Percentiles rank a stretch among this genome's conserved stretches.
These are phyloP conservation scores for Hyphodiscus hymeniophilus DNA, from an alignment of 495 filamentous ascomycete genomes.

Conservation along the genomic window DNA sequence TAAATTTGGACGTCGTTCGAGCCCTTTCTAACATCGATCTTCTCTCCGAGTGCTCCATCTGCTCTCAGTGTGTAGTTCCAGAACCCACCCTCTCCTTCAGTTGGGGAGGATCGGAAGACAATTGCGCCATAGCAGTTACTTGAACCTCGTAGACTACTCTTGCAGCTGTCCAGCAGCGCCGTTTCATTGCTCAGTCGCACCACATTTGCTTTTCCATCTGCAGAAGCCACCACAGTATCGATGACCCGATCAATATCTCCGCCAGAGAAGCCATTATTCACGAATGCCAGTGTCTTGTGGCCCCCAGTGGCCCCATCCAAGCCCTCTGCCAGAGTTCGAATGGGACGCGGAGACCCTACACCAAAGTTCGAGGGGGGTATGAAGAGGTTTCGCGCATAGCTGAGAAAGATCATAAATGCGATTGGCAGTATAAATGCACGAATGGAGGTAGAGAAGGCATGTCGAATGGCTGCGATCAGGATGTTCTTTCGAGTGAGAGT, in stretches of 20 bases:
- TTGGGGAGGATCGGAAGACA: conserved; percentile 64
- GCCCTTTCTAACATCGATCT: conserved; percentile 47
- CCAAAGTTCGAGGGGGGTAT: conserved; percentile 59
- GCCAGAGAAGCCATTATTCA: conserved; percentile 61
- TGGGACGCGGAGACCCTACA: conserved; percentile 45
- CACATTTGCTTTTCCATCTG: conserved; percentile 42
- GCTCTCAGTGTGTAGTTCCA: conserved; percentile 83
- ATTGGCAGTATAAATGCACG: conserved; percentile 67
- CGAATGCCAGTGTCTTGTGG: conserved; percentile 64
- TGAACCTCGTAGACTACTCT: conserved; percentile 58
- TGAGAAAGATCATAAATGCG: conserved; percentile 57
- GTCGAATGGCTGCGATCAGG: conserved; percentile 57
- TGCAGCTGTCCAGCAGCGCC: conserved; percentile 53
- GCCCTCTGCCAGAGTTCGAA: conserved; percentile 53
- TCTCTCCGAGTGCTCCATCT: conserved; percentile 52
- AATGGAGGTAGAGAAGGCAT: conserved; percentile 51
- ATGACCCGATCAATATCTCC: conserved; percentile 70
- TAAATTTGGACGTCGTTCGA: conserved; percentile 67
- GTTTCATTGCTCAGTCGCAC: conserved; percentile 39
- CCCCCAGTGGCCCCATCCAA: conserved; percentile 39
- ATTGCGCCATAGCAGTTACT: conserved; percentile 68
- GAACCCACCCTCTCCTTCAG: conserved; percentile 50
- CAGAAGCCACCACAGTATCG: conserved; percentile 40
- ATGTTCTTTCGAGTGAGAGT: conserved; percentile 69
- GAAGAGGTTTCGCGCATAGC: conserved; percentile 61